Evolutionary conservation across 805 yeast species (phyloP).

Genomic region (Ogataea glucozyma): DNA sequence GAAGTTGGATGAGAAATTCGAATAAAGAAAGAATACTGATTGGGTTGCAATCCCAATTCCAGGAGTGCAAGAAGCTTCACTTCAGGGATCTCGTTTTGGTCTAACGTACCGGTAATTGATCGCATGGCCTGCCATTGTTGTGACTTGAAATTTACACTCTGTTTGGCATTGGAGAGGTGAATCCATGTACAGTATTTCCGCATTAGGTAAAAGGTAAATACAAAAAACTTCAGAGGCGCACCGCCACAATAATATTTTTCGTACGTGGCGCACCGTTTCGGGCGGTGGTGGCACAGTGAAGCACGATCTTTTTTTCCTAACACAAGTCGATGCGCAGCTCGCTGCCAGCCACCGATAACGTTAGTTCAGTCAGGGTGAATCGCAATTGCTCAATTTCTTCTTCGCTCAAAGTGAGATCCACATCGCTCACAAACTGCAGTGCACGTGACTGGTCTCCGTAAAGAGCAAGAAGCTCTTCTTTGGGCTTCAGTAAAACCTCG

Average conservation of each 20-base stretch:
- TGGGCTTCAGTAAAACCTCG: constrained; percentile 27
- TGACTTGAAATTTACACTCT: constrained; percentile 1
- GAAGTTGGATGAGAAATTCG: no score
- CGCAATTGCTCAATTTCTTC: constrained; percentile 18
- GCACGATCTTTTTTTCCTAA: not conserved
- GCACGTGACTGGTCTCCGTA: constrained; percentile 19
- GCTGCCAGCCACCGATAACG: constrained; percentile 18
- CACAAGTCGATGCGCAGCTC: constrained; percentile 16
- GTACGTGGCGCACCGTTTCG: constrained; percentile 1
- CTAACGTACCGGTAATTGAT: constrained; percentile 2
- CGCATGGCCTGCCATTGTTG: constrained; percentile 7
- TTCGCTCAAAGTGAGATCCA: constrained; percentile 7
- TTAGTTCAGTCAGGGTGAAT: constrained; percentile 16
- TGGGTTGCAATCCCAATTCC: not conserved
- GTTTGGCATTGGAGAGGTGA: not conserved
- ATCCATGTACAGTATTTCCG: constrained; percentile 18
- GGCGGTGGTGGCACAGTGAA: not conserved
- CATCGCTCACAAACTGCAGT: constrained; percentile 21
- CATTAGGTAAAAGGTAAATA: constrained; percentile 23
- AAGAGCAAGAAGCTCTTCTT: constrained; percentile 18
- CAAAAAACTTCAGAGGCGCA: constrained; percentile 11
- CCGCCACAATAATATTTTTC: constrained; percentile 1
- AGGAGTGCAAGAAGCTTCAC: not conserved
- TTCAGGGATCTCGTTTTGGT: not conserved
- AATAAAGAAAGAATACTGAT: no score